phyloP scores from a whole-genome alignment of 805 yeast genomes.

The Lipomyces mesembrius region DNA sequence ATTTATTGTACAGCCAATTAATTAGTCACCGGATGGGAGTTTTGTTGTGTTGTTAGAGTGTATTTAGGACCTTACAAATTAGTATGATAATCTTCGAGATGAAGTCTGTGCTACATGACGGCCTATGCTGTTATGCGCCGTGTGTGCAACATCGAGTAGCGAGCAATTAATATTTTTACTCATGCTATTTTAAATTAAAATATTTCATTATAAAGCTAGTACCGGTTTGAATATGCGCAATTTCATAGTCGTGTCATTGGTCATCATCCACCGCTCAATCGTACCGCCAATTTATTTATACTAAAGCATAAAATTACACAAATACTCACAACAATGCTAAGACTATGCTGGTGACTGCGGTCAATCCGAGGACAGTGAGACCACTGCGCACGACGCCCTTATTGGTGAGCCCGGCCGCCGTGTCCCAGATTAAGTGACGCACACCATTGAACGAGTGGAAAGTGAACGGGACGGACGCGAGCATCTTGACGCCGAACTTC shows the following conservation, averaged over 20 bases:
- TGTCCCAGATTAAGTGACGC: constrained; percentile 94
- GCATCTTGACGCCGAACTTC: constrained; percentile 68
- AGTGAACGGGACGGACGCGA: constrained; percentile 79
- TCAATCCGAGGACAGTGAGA: constrained; percentile 73
- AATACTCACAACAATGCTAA: constrained; percentile 46
- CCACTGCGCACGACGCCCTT: constrained; percentile 94
- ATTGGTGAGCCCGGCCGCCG: constrained; percentile 75
- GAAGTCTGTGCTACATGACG: no score
- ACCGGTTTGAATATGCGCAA: background rate
- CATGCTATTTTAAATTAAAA: background rate
- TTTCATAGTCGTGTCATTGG: background rate
- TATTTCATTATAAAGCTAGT: background rate
- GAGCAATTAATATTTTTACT: no score
- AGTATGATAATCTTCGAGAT: no score
- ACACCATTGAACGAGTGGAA: constrained; percentile 86
- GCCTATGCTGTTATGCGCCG: no score
- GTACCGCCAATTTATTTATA: background rate
- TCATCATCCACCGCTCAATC: background rate
- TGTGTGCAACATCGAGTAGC: no score
- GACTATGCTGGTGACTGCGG: constrained; percentile 59
- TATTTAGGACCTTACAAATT: no score
- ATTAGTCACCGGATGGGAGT: no score
- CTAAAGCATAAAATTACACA: background rate
- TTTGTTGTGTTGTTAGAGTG: no score
- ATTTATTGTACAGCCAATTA: no score